Evolutionary conservation across 352 stramenopile genomes (phyloP).

Genomic region (Stramenopiles sp.): DNA sequence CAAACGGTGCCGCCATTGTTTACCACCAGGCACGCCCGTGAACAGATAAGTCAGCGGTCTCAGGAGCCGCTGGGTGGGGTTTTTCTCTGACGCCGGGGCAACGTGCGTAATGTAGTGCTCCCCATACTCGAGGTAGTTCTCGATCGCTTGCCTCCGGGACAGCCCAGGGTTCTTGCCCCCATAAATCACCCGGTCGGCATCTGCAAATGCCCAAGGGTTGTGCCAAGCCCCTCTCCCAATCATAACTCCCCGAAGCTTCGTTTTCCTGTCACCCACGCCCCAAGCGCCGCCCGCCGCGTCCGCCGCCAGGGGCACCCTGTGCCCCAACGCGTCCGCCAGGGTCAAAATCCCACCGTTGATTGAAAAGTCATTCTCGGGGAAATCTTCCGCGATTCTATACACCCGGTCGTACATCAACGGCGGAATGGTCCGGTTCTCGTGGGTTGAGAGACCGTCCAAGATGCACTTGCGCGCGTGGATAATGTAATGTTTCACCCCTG

Average conservation of each 20-base stretch:
- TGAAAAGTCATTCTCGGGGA: constrained; percentile 80
- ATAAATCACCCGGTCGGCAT: constrained; percentile 58
- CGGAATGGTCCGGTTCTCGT: constrained; percentile 92
- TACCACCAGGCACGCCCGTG: neutral
- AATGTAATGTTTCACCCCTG: constrained; percentile 81
- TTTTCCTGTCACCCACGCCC: neutral
- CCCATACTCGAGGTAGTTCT: constrained; percentile 57
- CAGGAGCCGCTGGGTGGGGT: neutral
- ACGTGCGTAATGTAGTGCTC: constrained; percentile 23
- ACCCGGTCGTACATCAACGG: constrained; percentile 85
- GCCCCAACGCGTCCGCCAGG: neutral
- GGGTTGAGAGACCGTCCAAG: constrained; percentile 71
- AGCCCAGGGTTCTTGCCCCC: constrained; percentile 47
- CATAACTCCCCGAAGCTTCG: constrained; percentile 58
- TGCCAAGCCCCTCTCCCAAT: constrained; percentile 65
- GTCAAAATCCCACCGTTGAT: constrained; percentile 81
- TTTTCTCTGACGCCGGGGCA: neutral
- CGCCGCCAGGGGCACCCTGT: neutral
- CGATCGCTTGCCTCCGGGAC: constrained; percentile 54
- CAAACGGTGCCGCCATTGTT: neutral
- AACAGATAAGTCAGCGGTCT: neutral
- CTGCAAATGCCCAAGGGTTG: constrained; percentile 56
- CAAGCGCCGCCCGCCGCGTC: neutral
- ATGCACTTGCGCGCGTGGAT: constrained; percentile 94
- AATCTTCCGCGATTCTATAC: constrained; percentile 75